Percentiles rank a stretch among this genome's conserved stretches.
These are phyloP conservation scores for Calocera viscosa DNA, from an alignment of 768 basidiomycete species.

Conservation along the genomic window DNA sequence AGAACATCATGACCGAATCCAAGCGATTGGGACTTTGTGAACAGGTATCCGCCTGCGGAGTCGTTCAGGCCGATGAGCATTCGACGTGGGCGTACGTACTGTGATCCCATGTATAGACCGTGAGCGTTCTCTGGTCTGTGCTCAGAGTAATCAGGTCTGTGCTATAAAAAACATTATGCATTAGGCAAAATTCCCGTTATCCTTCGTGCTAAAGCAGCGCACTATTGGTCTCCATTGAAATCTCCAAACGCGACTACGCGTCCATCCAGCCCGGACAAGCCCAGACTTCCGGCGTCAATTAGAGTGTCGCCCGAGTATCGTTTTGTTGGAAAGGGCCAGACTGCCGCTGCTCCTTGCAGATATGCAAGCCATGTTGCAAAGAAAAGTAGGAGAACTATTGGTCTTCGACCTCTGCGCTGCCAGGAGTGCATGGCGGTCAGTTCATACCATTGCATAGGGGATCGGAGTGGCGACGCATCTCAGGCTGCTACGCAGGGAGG, in stretches of 20 bases:
- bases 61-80: not conserved
- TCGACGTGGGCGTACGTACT: slow-evolving; percentile 35
- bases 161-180: slow-evolving; percentile 31
- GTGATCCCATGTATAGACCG: slow-evolving; percentile 71
- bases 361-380: not conserved
- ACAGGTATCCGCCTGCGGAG: slow-evolving; percentile 45
- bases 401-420: slow-evolving; percentile 4
- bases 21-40: slow-evolving; percentile 39
- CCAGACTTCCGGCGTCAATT: slow-evolving; percentile 66
- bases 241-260: slow-evolving; percentile 84
- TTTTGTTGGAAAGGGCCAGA: slow-evolving; percentile 83
- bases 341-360: slow-evolving; percentile 13
- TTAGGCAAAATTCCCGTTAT: too few species aligned
- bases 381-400: not conserved
- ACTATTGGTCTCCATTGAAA: slow-evolving; percentile 95
- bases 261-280: slow-evolving; percentile 50
- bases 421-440: not conserved
- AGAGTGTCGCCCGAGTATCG: slow-evolving; percentile 72
- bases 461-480: not conserved
- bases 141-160: slow-evolving; percentile 68
- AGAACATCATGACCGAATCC: slow-evolving; percentile 38
- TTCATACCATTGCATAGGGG: not conserved
- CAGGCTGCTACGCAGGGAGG: not conserved
- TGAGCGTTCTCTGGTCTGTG: slow-evolving; percentile 62
- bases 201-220: slow-evolving; percentile 25